Evolutionary conservation across 73 alveolate species (phyloP).

Genomic region (Effrenium voratum): DNA sequence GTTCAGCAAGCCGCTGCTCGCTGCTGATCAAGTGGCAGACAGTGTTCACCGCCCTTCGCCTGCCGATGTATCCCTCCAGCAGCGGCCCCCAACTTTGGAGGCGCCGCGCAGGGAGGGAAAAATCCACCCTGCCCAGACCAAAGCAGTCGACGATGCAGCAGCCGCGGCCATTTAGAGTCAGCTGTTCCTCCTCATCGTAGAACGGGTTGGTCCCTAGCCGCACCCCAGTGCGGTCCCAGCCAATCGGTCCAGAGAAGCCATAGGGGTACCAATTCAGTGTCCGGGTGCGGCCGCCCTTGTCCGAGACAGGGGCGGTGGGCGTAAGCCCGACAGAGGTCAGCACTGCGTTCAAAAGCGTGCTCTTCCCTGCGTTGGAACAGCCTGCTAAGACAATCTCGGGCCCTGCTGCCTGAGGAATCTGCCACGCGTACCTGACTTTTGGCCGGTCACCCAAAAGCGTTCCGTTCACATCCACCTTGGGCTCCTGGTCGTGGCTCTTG

Average conservation of each 20-base stretch:
- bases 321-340: not conserved
- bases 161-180: not conserved
- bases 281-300: constrained; percentile 64
- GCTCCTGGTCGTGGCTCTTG: not conserved
- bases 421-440: constrained; percentile 75
- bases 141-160: constrained; percentile 83
- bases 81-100: constrained; percentile 69
- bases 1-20: too few relatives aligned
- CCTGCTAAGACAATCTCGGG: constrained; percentile 64
- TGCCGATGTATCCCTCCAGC: constrained; percentile 31
- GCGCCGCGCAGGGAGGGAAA: constrained; percentile 30
- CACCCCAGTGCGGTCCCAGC: constrained; percentile 62
- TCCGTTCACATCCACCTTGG: not conserved
- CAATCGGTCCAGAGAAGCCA: constrained; percentile 50
- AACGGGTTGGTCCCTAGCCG: not conserved
- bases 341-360: constrained; percentile 60
- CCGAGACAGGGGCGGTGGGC: not conserved
- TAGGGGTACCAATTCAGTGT: constrained; percentile 76
- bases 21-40: constrained; percentile 68
- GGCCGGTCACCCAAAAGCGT: constrained; percentile 79
- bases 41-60: constrained; percentile 43
- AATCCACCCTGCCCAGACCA: constrained; percentile 76
- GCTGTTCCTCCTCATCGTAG: not conserved
- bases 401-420: constrained; percentile 66
- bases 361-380: constrained; percentile 70